Percentiles rank a stretch among this genome's conserved stretches.
phyloP scores from a whole-genome alignment of 2,329 filamentous ascomycete genomes.

The Aspergillus sp. region DNA sequence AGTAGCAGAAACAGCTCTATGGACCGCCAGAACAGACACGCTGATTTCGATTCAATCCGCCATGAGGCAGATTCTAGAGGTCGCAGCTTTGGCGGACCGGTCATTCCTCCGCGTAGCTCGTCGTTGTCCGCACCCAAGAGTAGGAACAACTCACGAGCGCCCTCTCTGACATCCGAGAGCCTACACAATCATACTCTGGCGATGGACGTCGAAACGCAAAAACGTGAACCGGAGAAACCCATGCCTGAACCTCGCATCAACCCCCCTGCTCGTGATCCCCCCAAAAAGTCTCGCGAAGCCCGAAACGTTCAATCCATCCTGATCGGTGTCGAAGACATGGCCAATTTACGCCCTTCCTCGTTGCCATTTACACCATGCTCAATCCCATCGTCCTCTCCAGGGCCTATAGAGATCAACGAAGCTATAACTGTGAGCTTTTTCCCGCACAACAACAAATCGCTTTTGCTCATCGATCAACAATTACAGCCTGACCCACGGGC shows the following conservation, averaged over 20 bases:
- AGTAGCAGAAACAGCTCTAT: conserved; percentile 26
- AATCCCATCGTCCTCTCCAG: conserved; percentile 46
- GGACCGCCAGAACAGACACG: conserved; percentile 29
- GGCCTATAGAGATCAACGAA: conserved; percentile 54
- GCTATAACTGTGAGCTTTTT: conserved; percentile 58
- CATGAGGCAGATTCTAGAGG: conserved; percentile 23
- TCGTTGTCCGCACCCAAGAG: conserved; percentile 45
- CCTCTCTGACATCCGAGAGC: conserved; percentile 42
- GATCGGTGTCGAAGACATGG: conserved; percentile 33
- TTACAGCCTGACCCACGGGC: conserved; percentile 24
- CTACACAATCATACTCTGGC: conserved; percentile 29
- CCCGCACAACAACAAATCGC: conserved; percentile 59
- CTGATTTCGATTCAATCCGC: conserved; percentile 29
- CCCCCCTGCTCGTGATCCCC: conserved; percentile 10
- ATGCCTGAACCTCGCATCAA: conserved; percentile 16
- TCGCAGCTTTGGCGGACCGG: conserved; percentile 22
- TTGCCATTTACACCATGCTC: conserved; percentile 45
- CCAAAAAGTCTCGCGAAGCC: no score
- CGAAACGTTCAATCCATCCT: conserved; percentile 34
- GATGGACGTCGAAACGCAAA: conserved; percentile 21
- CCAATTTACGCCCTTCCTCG: conserved; percentile 42
- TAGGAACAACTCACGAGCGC: conserved; percentile 38
- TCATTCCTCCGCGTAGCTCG: conserved; percentile 37
- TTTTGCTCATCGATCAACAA: conserved; percentile 59
- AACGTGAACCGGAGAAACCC: conserved; percentile 13